Conservation (phyloP, 768 basidiomycete species). For the Pleurotus ostreatus region DNA sequence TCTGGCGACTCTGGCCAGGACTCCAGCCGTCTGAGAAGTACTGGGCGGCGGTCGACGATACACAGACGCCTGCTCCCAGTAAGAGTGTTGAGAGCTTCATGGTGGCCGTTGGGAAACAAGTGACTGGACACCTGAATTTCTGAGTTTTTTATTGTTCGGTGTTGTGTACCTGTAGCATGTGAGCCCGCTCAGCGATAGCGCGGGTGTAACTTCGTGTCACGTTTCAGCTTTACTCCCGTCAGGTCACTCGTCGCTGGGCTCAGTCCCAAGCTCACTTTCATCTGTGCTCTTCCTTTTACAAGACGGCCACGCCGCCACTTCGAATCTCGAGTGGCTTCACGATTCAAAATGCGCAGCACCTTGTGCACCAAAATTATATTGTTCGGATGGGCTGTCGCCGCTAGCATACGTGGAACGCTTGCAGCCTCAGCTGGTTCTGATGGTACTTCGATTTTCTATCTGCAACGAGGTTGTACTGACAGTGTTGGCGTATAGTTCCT, state of each 20-base stretch:
- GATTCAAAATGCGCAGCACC: not conserved
- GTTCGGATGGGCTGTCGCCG: not conserved
- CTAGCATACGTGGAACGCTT: not conserved
- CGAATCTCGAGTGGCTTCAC: not conserved
- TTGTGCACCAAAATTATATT: constrained; percentile 3
- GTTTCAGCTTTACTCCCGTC: not conserved
- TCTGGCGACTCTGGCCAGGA: constrained; percentile 51
- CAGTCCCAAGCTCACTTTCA: not conserved
- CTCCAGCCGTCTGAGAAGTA: constrained; percentile 83
- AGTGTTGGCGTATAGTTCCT: constrained; percentile 44
- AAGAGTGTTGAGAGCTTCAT: constrained; percentile 47
- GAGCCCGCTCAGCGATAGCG: not conserved
- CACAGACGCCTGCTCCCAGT: constrained; percentile 31
- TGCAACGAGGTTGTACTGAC: not conserved
- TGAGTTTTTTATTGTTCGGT: not conserved
- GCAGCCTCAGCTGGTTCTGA: not conserved
- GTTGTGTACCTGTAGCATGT: constrained; percentile 2
- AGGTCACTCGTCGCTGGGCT: not conserved
- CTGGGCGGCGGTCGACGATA: constrained; percentile 47
- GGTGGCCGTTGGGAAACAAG: constrained; percentile 23
- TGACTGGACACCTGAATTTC: not conserved
- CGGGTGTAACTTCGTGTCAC: not conserved
- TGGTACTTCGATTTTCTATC: not conserved
- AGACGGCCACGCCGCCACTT: not conserved
- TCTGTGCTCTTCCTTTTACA: not conserved